Percentiles rank a stretch among this genome's conserved stretches.
phyloP scores from a whole-genome alignment of 495 filamentous ascomycete species.

The Penicillium robsamsonii region DNA sequence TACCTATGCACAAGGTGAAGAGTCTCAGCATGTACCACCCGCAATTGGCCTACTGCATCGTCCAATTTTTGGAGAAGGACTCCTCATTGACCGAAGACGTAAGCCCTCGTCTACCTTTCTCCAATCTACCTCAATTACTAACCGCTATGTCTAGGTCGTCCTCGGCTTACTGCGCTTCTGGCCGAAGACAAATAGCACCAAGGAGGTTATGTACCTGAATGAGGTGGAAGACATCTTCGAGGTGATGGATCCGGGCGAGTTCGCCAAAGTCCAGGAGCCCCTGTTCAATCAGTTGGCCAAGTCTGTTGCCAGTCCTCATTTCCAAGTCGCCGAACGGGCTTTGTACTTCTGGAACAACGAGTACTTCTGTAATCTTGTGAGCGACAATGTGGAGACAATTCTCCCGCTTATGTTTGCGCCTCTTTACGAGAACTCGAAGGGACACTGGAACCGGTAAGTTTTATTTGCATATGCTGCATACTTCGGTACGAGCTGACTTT shows the following conservation, averaged over 20 bases:
- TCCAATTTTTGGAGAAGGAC: constrained; percentile 99
- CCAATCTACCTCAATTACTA: constrained; percentile 2
- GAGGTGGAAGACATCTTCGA: constrained; percentile 99
- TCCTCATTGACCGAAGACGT: constrained; percentile 96
- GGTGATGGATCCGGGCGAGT: constrained; percentile 98
- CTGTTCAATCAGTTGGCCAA: constrained; percentile 96
- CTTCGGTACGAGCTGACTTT: constrained; percentile 16
- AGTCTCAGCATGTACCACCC: constrained; percentile 99
- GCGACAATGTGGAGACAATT: constrained; percentile 98
- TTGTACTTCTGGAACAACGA: constrained; percentile 99
- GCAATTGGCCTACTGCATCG: constrained; percentile 97
- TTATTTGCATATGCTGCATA: background rate
- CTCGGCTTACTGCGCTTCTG: constrained; percentile 93
- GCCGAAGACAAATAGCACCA: constrained; percentile 99
- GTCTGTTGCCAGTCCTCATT: constrained; percentile 97
- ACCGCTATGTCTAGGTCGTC: constrained; percentile 64
- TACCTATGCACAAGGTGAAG: constrained; percentile 97
- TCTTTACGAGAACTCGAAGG: constrained; percentile 98
- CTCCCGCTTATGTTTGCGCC: constrained; percentile 99
- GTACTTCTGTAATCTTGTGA: constrained; percentile 99
- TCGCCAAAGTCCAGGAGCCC: constrained; percentile 97
- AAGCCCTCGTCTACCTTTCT: constrained; percentile 19
- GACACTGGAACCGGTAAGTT: constrained; percentile 94
- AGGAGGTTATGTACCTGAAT: constrained; percentile 99
- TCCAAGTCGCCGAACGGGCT: constrained; percentile 96